Percentiles rank a stretch among this genome's conserved stretches.
These are phyloP conservation scores for Danielia oregonensis DNA, from an alignment of 805 yeast species.

Conservation along the genomic window DNA sequence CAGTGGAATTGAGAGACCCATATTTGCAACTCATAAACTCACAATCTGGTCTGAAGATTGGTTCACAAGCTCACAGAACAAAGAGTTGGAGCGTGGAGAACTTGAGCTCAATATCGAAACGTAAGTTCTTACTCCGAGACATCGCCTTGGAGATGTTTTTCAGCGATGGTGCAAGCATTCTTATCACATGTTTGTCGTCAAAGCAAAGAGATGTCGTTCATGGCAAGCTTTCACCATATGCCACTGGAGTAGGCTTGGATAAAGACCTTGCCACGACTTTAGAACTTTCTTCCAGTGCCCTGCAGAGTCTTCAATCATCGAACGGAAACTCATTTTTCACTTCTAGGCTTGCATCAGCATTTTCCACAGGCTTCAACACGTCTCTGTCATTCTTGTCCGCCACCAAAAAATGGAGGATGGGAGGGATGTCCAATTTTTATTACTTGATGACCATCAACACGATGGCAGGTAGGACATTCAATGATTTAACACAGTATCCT, in stretches of 20 bases:
- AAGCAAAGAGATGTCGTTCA: slow-evolving; percentile 56
- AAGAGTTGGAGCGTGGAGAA: slow-evolving; percentile 59
- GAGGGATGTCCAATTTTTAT: slow-evolving; percentile 79
- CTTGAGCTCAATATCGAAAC: slow-evolving; percentile 61
- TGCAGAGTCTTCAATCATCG: slow-evolving; percentile 10
- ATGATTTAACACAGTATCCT: slow-evolving; percentile 87
- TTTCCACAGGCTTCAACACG: slow-evolving; percentile 27
- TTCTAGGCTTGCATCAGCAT: slow-evolving; percentile 32
- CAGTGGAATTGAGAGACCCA: slow-evolving; percentile 59
- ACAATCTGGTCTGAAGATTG: slow-evolving; percentile 28
- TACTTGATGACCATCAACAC: slow-evolving; percentile 79
- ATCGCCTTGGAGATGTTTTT: slow-evolving; percentile 79
- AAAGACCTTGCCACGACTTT: slow-evolving; percentile 52
- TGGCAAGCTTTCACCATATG: slow-evolving; percentile 44
- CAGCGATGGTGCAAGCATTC: slow-evolving; percentile 64
- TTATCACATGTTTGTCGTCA: slow-evolving; percentile 59
- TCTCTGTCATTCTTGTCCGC: slow-evolving; percentile 26
- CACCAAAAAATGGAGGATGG: slow-evolving; percentile 70
- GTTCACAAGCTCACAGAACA: slow-evolving; percentile 40
- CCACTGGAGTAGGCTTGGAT: slow-evolving; percentile 50
- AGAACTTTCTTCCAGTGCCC: slow-evolving; percentile 39
- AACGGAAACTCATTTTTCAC: slow-evolving; percentile 19
- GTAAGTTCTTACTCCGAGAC: slow-evolving; percentile 75
- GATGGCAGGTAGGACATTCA: slow-evolving; percentile 83
- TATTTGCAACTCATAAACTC: slow-evolving; percentile 63